Evolutionary conservation across 176 grass and related monocot genomes (phyloP).

Genomic region (Carex scoparia): DNA sequence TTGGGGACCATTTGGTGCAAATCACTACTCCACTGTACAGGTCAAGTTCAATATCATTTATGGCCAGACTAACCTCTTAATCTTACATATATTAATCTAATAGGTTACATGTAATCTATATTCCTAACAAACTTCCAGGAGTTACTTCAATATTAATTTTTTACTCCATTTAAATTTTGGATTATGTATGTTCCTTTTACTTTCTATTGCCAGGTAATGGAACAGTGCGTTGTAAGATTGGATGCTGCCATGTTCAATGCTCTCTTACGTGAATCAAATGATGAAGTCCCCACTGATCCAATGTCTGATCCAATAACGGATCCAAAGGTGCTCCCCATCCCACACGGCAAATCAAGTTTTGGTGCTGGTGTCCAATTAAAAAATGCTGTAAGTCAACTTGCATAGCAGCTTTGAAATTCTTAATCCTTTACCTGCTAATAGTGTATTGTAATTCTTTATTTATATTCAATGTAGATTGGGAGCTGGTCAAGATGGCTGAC

Average conservation of each 20-base stretch:
- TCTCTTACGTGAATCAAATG: slow-evolving; percentile 83
- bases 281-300: slow-evolving; percentile 81
- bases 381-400: slow-evolving; percentile 79
- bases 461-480: slow-evolving; percentile 57
- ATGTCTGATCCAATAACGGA: slow-evolving; percentile 82
- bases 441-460: neutral
- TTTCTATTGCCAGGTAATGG: slow-evolving; percentile 68
- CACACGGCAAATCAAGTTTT: slow-evolving; percentile 79
- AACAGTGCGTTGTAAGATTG: slow-evolving; percentile 81
- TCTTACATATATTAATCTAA: neutral
- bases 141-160: neutral
- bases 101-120: neutral
- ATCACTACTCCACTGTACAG: neutral
- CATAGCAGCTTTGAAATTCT: slow-evolving; percentile 11
- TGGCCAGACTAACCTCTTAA: neutral
- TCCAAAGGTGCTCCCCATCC: slow-evolving; percentile 76
- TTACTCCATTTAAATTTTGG: neutral
- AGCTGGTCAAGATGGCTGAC: slow-evolving; percentile 88
- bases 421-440: neutral
- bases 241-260: slow-evolving; percentile 99
- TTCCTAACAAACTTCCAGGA: neutral
- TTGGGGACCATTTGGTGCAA: neutral
- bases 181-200: slow-evolving; percentile 3
- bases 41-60: neutral
- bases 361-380: slow-evolving; percentile 94